A percentile compares a stretch with the other conserved stretches of the same genome.
Conservation (phyloP, 2,329 filamentous ascomycete species). For the Alternaria sp. region DNA sequence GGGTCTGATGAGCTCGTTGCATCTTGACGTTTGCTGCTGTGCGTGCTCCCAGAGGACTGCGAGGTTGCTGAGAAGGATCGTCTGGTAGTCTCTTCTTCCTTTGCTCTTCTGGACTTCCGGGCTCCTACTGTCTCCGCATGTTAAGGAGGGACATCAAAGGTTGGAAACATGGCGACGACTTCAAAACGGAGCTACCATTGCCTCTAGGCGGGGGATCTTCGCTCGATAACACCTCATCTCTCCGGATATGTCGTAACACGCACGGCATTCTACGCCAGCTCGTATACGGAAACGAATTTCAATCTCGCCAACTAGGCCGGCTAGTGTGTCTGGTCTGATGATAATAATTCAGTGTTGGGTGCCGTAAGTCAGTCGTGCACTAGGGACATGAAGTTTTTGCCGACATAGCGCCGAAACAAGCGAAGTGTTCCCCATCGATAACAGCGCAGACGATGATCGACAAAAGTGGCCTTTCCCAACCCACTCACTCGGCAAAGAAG, state of each 20-base stretch:
- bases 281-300: conserved; percentile 4
- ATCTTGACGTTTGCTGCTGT: conserved; percentile 22
- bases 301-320: conserved; percentile 6
- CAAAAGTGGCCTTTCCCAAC: conserved; percentile 5
- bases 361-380: conserved; percentile 4
- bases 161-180: conserved; percentile 36
- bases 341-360: conserved; percentile 3
- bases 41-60: conserved; percentile 34
- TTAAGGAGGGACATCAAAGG: conserved; percentile 38
- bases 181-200: conserved; percentile 11
- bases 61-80: conserved; percentile 34
- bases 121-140: conserved; percentile 40
- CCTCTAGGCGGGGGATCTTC: conserved; percentile 11
- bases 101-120: conserved; percentile 35
- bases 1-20: conserved; percentile 9
- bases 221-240: conserved; percentile 17
- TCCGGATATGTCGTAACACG: conserved; percentile 1
- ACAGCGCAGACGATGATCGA: conserved; percentile 9
- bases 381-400: not conserved
- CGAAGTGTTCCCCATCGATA: conserved; percentile 1
- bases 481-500: conserved; percentile 4
- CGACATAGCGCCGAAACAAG: conserved; percentile 8
- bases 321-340: conserved; percentile 8
- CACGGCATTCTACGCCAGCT: conserved; percentile 6
- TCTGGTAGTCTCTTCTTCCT: conserved; percentile 29